Percentiles rank a stretch among this genome's conserved stretches.
Evolutionary conservation across 192 early-diverging fungal species (phyloP).

Genomic region (Umbelopsis vinacea): DNA sequence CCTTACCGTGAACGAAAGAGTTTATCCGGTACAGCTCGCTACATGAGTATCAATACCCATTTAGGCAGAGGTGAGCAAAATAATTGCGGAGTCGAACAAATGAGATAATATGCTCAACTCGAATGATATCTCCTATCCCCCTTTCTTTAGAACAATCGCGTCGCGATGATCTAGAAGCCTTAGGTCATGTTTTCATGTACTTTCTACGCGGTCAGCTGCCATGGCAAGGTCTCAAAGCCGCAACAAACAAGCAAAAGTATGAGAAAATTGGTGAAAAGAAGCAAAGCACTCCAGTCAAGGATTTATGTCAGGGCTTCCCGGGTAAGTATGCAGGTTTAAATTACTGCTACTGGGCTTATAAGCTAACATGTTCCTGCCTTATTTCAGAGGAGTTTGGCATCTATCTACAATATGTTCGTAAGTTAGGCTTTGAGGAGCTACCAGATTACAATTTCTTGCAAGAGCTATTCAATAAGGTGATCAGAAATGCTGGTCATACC

Average conservation of each 20-base stretch:
- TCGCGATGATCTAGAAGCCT: constrained; percentile 95
- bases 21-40: constrained; percentile 94
- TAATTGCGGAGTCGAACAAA: not conserved
- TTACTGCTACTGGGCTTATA: not conserved
- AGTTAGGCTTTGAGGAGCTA: constrained; percentile 90
- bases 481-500: constrained; percentile 65
- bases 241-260: constrained; percentile 99
- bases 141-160: constrained; percentile 88
- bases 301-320: constrained; percentile 90
- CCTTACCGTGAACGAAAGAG: constrained; percentile 96
- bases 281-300: constrained; percentile 85
- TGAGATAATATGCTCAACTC: not conserved
- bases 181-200: constrained; percentile 99
- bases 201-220: constrained; percentile 93
- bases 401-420: constrained; percentile 87
- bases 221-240: constrained; percentile 98
- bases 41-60: constrained; percentile 99
- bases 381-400: constrained; percentile 82
- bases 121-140: constrained; percentile 13
- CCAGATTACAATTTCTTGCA: constrained; percentile 95
- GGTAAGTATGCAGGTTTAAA: constrained; percentile 41
- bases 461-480: constrained; percentile 80
- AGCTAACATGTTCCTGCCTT: not conserved
- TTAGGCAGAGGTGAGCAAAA: constrained; percentile 77
- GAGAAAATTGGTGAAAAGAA: constrained; percentile 99